phyloP scores from a whole-genome alignment of 352 stramenopile species.

The Globisporangium cystogenes region DNA sequence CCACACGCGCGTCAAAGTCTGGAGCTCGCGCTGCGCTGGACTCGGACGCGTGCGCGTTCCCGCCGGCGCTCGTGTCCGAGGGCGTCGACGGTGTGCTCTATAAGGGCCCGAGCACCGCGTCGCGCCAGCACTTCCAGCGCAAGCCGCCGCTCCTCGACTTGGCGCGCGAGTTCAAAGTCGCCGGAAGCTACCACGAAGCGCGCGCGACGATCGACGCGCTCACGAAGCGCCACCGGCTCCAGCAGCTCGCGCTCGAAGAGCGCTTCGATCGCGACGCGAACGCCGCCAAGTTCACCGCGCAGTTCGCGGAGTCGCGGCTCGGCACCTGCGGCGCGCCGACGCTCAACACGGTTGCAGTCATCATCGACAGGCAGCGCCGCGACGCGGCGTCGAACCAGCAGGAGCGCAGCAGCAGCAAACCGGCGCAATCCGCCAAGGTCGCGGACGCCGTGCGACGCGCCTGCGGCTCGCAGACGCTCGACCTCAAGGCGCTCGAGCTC shows the following conservation, averaged over 20 bases:
- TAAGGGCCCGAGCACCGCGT: conserved; percentile 13
- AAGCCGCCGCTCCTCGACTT: conserved; percentile 59
- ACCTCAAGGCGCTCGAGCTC: conserved; percentile 63
- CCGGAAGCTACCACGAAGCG: conserved; percentile 39
- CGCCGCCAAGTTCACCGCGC: conserved; percentile 33
- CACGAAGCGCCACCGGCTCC: conserved; percentile 37
- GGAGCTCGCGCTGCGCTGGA: background rate
- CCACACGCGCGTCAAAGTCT: background rate
- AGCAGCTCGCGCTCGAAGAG: conserved; percentile 52
- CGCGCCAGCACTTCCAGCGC: conserved; percentile 27
- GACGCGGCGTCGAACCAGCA: conserved; percentile 5
- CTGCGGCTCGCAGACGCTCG: conserved; percentile 49
- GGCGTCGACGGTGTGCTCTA: conserved; percentile 49
- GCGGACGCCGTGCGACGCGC: conserved; percentile 34
- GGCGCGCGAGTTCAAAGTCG: conserved; percentile 36
- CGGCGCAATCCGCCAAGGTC: conserved; percentile 13
- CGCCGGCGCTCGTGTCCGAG: conserved; percentile 15
- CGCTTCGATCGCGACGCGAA: conserved; percentile 30
- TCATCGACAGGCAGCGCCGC: conserved; percentile 39
- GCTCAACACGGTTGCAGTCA: conserved; percentile 56
- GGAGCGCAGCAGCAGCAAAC: background rate
- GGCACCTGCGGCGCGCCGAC: conserved; percentile 57
- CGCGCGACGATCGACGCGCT: conserved; percentile 40
- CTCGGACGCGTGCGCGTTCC: conserved; percentile 16
- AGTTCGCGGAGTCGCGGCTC: conserved; percentile 54